Percentiles rank a stretch among this genome's conserved stretches.
phyloP scores from a whole-genome alignment of 345 rosid species.

The Conringia planisiliqua region DNA sequence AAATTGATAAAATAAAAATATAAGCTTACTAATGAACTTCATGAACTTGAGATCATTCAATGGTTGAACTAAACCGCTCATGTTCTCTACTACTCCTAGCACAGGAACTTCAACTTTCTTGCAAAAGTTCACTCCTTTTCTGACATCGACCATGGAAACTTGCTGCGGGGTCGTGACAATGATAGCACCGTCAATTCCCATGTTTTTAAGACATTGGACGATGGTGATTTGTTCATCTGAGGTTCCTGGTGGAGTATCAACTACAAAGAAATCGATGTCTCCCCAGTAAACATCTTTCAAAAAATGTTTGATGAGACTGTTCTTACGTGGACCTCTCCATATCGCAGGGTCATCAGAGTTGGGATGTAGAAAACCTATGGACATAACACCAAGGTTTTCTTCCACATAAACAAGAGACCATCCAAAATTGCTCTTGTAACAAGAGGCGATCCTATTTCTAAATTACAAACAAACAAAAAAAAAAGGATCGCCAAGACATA shows the following conservation, averaged over 20 bases:
- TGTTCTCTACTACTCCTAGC: slow-evolving; percentile 93
- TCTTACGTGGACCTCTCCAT: slow-evolving; percentile 96
- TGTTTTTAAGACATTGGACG: slow-evolving; percentile 70
- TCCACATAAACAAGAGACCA: slow-evolving; percentile 91
- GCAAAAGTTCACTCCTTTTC: slow-evolving; percentile 90
- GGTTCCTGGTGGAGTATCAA: slow-evolving; percentile 96
- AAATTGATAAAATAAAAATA: too few species aligned
- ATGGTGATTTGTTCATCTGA: slow-evolving; percentile 94
- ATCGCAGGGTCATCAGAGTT: slow-evolving; percentile 71
- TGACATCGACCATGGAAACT: slow-evolving; percentile 82
- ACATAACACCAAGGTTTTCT: slow-evolving; percentile 95
- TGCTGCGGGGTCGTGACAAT: slow-evolving; percentile 90
- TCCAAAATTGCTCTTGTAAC: slow-evolving; percentile 86
- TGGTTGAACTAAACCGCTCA: slow-evolving; percentile 82
- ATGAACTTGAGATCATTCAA: slow-evolving; percentile 59
- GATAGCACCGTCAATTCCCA: slow-evolving; percentile 91
- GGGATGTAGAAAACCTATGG: slow-evolving; percentile 58
- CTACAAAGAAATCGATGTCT: slow-evolving; percentile 80
- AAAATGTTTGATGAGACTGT: slow-evolving; percentile 76
- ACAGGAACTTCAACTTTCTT: slow-evolving; percentile 75
- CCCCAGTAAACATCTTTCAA: slow-evolving; percentile 92
- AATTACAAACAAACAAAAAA: too few species aligned
- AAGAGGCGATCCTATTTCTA: too few species aligned
- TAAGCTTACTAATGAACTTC: too few species aligned
- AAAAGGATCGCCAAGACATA: too few species aligned